Conservation (phyloP, 331 rosid genomes). For the Erythrophleum ivorense region DNA sequence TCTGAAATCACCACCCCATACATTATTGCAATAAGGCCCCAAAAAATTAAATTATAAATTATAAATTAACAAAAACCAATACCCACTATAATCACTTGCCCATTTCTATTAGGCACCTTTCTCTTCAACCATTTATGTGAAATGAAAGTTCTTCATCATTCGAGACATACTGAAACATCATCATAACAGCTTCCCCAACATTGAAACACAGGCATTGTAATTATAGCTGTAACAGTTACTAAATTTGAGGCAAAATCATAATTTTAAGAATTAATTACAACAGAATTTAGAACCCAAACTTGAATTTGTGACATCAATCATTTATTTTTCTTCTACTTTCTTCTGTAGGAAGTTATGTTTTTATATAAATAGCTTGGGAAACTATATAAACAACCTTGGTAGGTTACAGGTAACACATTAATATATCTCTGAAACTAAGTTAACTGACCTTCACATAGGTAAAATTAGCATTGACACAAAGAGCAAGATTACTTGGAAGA, state of each 20-base stretch:
- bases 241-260: not conserved
- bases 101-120: not conserved
- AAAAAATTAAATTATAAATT: not conserved
- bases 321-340: not conserved
- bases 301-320: not conserved
- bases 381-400: not conserved
- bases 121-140: not conserved
- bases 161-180: not conserved
- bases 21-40: not conserved
- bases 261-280: not conserved
- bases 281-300: not conserved
- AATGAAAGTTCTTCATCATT: not conserved
- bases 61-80: not conserved
- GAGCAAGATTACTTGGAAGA: slow-evolving; percentile 95
- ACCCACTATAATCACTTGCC: not conserved
- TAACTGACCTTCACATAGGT: slow-evolving; percentile 84
- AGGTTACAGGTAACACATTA: slow-evolving; percentile 4
- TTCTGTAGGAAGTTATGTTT: not conserved
- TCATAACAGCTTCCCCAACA: not conserved
- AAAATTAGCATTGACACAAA: slow-evolving; percentile 82
- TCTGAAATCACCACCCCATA: not conserved
- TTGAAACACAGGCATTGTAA: not conserved
- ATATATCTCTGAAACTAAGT: slow-evolving; percentile 25
- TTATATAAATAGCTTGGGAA: not conserved
- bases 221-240: not conserved